phyloP scores from a whole-genome alignment of 2,329 filamentous ascomycete genomes.

The Biscogniauxia mediterranea region DNA sequence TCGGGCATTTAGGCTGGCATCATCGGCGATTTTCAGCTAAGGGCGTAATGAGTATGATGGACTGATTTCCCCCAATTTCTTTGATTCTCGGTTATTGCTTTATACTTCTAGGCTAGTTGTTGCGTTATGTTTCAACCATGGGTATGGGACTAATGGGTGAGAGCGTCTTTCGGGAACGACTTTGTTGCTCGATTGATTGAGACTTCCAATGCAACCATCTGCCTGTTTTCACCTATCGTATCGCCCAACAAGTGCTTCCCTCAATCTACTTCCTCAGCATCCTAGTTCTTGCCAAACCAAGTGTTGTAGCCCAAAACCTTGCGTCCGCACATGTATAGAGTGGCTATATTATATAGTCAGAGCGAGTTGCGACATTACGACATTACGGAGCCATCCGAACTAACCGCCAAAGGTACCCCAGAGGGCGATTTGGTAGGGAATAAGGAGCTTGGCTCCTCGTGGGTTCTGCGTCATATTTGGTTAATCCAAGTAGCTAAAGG shows the following conservation, averaged over 20 bases:
- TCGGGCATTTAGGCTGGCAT: constrained; percentile 18
- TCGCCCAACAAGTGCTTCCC: constrained; percentile 7
- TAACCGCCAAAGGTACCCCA: constrained; percentile 63
- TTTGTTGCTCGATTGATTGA: constrained; percentile 23
- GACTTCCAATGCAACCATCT: constrained; percentile 3
- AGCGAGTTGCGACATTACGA: constrained; percentile 11
- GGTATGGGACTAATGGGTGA: constrained; percentile 11
- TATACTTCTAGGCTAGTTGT: background rate
- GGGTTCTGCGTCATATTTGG: constrained; percentile 50
- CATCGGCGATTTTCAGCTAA: constrained; percentile 16
- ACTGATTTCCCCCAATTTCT: constrained; percentile 16
- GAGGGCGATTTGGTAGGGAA: constrained; percentile 65
- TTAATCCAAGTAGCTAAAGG: constrained; percentile 19
- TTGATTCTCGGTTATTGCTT: background rate
- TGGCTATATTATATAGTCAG: constrained; percentile 37
- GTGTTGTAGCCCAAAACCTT: constrained; percentile 77
- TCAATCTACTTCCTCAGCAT: background rate
- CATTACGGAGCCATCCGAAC: constrained; percentile 29
- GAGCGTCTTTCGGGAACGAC: constrained; percentile 11
- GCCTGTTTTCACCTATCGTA: constrained; percentile 12
- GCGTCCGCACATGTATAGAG: constrained; percentile 71
- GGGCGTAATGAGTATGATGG: constrained; percentile 26
- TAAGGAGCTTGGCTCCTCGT: constrained; percentile 63
- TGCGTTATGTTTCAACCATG: background rate
- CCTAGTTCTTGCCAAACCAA: constrained; percentile 62